A percentile compares a stretch with the other conserved stretches of the same genome.
Conservation (phyloP, 192 early-diverging fungal species). For the Backusella westeae region DNA sequence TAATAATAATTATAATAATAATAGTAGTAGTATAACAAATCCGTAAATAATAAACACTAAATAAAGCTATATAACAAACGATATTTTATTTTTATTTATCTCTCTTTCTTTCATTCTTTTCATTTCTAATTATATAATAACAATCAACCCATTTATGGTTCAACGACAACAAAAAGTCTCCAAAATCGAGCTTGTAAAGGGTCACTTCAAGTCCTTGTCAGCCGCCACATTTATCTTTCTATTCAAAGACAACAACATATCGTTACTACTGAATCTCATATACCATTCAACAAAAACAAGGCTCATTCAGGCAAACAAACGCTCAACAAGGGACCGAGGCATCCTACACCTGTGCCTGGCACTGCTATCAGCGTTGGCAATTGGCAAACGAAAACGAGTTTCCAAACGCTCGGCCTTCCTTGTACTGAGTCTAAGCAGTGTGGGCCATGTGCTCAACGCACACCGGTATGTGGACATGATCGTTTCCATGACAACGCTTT, state of each 20-base stretch:
- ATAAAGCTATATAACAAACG: background rate
- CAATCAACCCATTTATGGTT: background rate
- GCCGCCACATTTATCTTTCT: background rate
- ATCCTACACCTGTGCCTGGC: constrained; percentile 13
- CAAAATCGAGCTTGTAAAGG: background rate
- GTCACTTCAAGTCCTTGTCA: background rate
- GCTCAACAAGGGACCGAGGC: constrained; percentile 5
- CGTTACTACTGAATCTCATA: background rate
- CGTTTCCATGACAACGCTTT: background rate
- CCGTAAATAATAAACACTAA: background rate
- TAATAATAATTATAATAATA: background rate
- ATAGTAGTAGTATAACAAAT: background rate
- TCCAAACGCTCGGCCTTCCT: background rate
- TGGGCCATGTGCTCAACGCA: background rate
- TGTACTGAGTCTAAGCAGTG: background rate
- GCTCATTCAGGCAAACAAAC: background rate
- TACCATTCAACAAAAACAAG: background rate
- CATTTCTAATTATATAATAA: background rate
- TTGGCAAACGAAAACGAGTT: background rate
- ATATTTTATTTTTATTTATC: background rate
- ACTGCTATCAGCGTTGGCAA: background rate
- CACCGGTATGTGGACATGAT: background rate
- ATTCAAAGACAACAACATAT: background rate
- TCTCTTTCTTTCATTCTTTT: background rate
- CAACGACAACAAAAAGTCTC: background rate